A percentile compares a stretch with the other conserved stretches of the same genome.
Evolutionary conservation across 176 grass and related monocot genomes (phyloP).

Genomic region (Luzula sylvatica): DNA sequence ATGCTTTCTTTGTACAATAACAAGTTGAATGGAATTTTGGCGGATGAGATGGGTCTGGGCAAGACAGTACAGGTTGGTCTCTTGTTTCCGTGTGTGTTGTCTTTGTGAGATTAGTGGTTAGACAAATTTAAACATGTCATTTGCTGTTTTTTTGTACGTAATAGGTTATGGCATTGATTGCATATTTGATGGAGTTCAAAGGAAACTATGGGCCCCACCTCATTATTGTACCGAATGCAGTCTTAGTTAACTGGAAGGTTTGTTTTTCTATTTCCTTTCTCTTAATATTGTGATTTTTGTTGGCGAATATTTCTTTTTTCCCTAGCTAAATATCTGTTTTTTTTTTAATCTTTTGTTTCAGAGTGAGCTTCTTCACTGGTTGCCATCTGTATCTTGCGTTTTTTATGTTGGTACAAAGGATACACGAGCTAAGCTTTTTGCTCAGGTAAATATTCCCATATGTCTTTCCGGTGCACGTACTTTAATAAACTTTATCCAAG

Average conservation of each 20-base stretch:
- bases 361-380: slow-evolving; percentile 92
- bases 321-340: slow-evolving; percentile 9
- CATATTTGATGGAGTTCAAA: slow-evolving; percentile 99
- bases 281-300: slow-evolving; percentile 11
- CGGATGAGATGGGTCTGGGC: slow-evolving; percentile 99
- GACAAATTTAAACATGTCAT: slow-evolving; percentile 1
- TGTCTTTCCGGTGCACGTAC: neutral
- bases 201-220: slow-evolving; percentile 97
- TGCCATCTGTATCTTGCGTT: slow-evolving; percentile 92
- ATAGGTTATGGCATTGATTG: slow-evolving; percentile 98
- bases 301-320: neutral
- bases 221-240: slow-evolving; percentile 99
- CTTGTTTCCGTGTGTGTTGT: slow-evolving; percentile 8
- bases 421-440: slow-evolving; percentile 74
- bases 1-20: slow-evolving; percentile 99
- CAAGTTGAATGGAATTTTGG: slow-evolving; percentile 98
- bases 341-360: slow-evolving; percentile 44
- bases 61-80: slow-evolving; percentile 92
- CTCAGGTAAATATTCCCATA: slow-evolving; percentile 47
- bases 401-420: slow-evolving; percentile 99
- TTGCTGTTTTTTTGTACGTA: slow-evolving; percentile 12
- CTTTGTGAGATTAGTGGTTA: neutral
- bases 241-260: slow-evolving; percentile 99
- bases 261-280: slow-evolving; percentile 20
- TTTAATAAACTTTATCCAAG: too few species aligned